phyloP scores from a whole-genome alignment of 202 grass and related monocot species.

The Schoenoplectus tabernaemontani region DNA sequence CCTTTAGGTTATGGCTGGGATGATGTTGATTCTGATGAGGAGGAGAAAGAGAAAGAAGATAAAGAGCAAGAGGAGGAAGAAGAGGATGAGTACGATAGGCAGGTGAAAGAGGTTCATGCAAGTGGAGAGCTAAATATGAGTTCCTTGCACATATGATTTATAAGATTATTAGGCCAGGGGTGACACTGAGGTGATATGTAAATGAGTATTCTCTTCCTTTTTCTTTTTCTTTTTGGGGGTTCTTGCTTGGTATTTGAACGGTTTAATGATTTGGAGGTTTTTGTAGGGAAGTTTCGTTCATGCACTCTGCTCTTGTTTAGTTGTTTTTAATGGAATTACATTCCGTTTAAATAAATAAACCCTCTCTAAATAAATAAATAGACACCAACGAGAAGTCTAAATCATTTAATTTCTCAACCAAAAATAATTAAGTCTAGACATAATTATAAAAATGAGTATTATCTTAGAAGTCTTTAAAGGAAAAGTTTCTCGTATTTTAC shows the following conservation, averaged over 20 bases:
- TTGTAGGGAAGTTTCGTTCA: slow-evolving; percentile 28
- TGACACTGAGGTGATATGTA: too few relatives aligned
- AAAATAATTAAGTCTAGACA: too few relatives aligned
- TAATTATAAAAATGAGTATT: too few relatives aligned
- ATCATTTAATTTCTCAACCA: too few relatives aligned
- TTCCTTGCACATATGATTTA: slow-evolving; percentile 42
- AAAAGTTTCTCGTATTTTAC: too few relatives aligned
- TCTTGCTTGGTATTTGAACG: slow-evolving; percentile 22
- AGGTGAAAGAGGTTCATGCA: slow-evolving; percentile 62
- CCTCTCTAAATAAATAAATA: too few relatives aligned
- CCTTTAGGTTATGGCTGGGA: slow-evolving; percentile 35
- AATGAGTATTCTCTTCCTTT: neutral
- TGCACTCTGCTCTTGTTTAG: slow-evolving; percentile 21
- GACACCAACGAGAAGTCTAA: too few relatives aligned
- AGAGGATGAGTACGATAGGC: slow-evolving; percentile 68
- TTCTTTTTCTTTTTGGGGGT: slow-evolving; percentile 22
- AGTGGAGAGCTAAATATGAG: slow-evolving; percentile 58
- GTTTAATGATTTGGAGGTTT: slow-evolving; percentile 21
- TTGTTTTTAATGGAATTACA: slow-evolving; percentile 23
- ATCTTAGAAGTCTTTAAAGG: too few relatives aligned
- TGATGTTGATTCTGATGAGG: slow-evolving; percentile 42
- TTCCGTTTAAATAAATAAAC: slow-evolving; percentile 10
- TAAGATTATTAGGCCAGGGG: slow-evolving; percentile 8
- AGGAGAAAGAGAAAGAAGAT: slow-evolving; percentile 29
- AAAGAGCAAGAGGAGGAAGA: slow-evolving; percentile 25